Conservation (phyloP, 2,329 filamentous ascomycete species). For the Harringtonia lauricola region DNA sequence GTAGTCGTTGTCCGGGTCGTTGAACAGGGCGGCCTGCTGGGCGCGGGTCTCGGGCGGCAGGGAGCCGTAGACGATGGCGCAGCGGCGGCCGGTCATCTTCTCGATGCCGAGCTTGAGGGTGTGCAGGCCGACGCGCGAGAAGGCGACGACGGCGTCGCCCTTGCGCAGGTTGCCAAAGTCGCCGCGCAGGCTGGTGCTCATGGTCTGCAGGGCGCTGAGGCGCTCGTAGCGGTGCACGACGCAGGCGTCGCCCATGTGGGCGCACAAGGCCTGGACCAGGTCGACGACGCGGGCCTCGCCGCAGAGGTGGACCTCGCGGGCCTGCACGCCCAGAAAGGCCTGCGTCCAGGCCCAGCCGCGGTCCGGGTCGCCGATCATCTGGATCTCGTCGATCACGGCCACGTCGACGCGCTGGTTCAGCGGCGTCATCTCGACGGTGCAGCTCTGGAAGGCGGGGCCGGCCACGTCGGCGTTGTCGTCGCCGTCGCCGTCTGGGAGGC, state of each 20-base stretch:
- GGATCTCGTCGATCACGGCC: constrained; percentile 95
- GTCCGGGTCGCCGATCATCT: constrained; percentile 77
- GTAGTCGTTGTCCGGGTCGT: constrained; percentile 90
- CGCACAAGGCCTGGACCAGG: constrained; percentile 66
- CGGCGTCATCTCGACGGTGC: constrained; percentile 83
- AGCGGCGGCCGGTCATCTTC: constrained; percentile 60
- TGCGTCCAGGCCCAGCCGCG: constrained; percentile 94
- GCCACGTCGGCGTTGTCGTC: constrained; percentile 15
- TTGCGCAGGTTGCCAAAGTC: constrained; percentile 61
- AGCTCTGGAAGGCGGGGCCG: constrained; percentile 60
- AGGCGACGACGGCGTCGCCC: constrained; percentile 83
- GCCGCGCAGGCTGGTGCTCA: constrained; percentile 49
- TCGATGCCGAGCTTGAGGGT: constrained; percentile 70
- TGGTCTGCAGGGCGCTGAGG: constrained; percentile 64
- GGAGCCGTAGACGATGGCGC: constrained; percentile 86
- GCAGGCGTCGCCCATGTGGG: constrained; percentile 70
- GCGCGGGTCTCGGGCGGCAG: constrained; percentile 87
- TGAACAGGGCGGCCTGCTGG: constrained; percentile 85
- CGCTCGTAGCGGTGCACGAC: constrained; percentile 75
- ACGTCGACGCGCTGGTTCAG: constrained; percentile 58
- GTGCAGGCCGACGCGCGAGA: constrained; percentile 75
- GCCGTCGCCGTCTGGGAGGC: constrained; percentile 43
- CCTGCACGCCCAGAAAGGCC: constrained; percentile 76
- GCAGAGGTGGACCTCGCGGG: constrained; percentile 84
- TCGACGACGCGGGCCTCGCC: constrained; percentile 77